phyloP scores from a whole-genome alignment of 2,329 filamentous ascomycete species.

The Coniochaeta sp. region DNA sequence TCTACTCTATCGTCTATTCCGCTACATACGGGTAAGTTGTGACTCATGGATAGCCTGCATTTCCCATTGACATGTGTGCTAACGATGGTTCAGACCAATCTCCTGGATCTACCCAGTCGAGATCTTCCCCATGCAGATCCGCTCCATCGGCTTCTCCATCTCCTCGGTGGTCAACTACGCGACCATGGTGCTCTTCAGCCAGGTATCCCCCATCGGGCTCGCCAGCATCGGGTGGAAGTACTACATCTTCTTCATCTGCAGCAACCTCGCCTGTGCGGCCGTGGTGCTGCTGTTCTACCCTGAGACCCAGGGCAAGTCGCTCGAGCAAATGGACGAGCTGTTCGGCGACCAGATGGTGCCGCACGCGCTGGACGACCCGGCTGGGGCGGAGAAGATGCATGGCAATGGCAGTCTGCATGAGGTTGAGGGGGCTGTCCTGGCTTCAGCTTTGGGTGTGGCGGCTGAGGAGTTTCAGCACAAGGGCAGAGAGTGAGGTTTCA shows the following conservation, averaged over 20 bases:
- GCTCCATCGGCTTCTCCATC: constrained; percentile 19
- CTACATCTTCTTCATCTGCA: constrained; percentile 14
- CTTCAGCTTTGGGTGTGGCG: not conserved
- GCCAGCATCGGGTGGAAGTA: constrained; percentile 35
- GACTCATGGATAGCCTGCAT: no score
- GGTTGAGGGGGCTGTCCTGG: not conserved
- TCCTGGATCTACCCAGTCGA: constrained; percentile 30
- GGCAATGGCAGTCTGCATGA: not conserved
- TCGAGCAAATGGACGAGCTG: constrained; percentile 1
- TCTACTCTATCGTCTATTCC: not conserved
- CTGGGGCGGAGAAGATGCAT: not conserved
- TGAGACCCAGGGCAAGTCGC: constrained; percentile 1
- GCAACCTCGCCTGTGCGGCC: not conserved
- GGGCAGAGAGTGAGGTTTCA: not conserved
- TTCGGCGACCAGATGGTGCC: constrained; percentile 1
- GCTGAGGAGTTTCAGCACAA: not conserved
- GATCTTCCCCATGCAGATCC: constrained; percentile 28
- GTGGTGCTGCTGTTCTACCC: not conserved
- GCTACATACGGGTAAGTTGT: not conserved
- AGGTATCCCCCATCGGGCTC: constrained; percentile 37
- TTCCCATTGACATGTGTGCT: not conserved
- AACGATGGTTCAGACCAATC: constrained; percentile 16
- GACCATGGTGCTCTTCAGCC: constrained; percentile 35
- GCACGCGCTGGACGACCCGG: not conserved
- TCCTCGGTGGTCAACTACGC: constrained; percentile 22